Conservation (phyloP, 352 stramenopile species). For the Blastocystis sp. region DNA sequence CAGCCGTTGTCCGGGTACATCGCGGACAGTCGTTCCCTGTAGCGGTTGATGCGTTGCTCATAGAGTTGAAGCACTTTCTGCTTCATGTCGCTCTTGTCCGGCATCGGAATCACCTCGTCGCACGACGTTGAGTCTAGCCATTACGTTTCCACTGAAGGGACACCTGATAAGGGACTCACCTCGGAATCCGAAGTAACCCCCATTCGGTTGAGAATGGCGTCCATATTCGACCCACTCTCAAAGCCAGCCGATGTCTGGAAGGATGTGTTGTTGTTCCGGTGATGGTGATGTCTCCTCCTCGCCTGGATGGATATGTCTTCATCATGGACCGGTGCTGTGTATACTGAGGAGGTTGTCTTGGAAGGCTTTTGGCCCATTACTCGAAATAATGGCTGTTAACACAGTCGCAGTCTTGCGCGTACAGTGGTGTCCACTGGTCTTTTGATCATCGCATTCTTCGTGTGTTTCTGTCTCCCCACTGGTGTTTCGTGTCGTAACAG, state of each 20-base stretch:
- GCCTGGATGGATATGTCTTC: conserved; percentile 31
- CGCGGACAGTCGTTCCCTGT: conserved; percentile 10
- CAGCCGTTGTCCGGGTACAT: not conserved
- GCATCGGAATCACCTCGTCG: not conserved
- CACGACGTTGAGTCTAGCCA: not conserved
- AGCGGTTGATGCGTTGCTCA: conserved; percentile 29
- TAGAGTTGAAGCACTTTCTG: conserved; percentile 22
- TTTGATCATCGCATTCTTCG: not conserved
- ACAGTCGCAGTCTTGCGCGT: not conserved
- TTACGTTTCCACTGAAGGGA: not conserved
- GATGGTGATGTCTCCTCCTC: not conserved
- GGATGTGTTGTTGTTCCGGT: not conserved
- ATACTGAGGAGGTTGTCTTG: not conserved
- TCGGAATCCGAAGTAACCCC: conserved; percentile 12
- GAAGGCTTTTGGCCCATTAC: not conserved
- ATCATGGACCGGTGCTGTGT: not conserved
- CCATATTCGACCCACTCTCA: conserved; percentile 39
- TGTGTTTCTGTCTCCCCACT: not conserved
- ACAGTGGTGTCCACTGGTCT: not conserved
- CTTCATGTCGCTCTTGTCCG: not conserved
- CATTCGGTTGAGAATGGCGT: conserved; percentile 11
- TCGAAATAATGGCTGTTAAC: not conserved
- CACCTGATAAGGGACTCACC: conserved; percentile 38
- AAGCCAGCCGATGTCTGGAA: not conserved
- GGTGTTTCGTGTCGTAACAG: no score